phyloP scores from a whole-genome alignment of 441 rosid species.

The Jatropha podagrica region DNA sequence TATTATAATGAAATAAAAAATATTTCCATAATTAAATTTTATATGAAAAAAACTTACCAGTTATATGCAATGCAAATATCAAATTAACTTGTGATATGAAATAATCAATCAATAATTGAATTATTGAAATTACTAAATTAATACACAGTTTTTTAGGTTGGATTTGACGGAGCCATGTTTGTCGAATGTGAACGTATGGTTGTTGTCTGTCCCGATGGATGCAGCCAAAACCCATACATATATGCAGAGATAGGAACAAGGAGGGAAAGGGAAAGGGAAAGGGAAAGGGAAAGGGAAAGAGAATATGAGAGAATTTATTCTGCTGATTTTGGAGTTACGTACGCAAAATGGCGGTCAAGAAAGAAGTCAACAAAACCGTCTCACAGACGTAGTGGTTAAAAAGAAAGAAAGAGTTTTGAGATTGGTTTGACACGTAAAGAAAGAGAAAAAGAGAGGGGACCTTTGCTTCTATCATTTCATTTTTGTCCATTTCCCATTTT shows the following conservation, averaged over 20 bases:
- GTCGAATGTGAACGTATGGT: not conserved
- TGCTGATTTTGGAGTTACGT: conserved; percentile 18
- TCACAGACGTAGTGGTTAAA: not conserved
- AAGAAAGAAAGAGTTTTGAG: not conserved
- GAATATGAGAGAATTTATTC: not conserved
- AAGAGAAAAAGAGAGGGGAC: not conserved
- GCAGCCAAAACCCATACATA: conserved; percentile 9
- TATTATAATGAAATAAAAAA: too few species aligned
- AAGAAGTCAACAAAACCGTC: conserved; percentile 35
- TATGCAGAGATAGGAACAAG: not conserved
- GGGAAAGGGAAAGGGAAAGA: not conserved
- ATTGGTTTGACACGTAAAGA: conserved; percentile 21
- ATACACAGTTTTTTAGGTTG: conserved; percentile 4
- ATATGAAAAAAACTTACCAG: too few species aligned
- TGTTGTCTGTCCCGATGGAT: conserved; percentile 2
- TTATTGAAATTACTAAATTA: not conserved
- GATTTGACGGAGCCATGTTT: not conserved
- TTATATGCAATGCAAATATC: too few species aligned
- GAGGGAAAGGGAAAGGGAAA: not conserved
- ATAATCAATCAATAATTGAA: too few species aligned
- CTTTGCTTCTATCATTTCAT: conserved; percentile 2
- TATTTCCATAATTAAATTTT: too few species aligned
- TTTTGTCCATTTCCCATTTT: not conserved
- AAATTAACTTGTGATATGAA: too few species aligned
- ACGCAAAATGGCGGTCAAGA: not conserved